phyloP scores from a whole-genome alignment of 495 filamentous ascomycete species.

The Hypoxylon trugodes region DNA sequence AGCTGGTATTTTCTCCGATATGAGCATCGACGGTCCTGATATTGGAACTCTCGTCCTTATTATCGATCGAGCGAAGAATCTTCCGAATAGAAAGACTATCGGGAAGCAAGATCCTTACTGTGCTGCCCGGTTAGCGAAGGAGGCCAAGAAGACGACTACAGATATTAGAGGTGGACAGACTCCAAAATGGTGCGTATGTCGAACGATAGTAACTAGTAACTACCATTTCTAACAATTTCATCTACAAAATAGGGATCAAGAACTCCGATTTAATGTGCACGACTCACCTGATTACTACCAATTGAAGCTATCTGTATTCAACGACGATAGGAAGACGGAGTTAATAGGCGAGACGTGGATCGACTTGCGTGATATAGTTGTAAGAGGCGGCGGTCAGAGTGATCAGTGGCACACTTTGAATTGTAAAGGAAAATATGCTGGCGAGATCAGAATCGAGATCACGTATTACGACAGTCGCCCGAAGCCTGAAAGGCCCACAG shows the following conservation, averaged over 20 bases:
- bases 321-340: slow-evolving; percentile 96
- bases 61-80: slow-evolving; percentile 92
- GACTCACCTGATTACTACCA: slow-evolving; percentile 95
- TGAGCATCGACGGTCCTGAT: slow-evolving; percentile 91
- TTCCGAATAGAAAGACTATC: slow-evolving; percentile 95
- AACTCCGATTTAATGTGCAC: slow-evolving; percentile 94
- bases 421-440: slow-evolving; percentile 92
- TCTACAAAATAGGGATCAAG: slow-evolving; percentile 79
- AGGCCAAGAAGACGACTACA: slow-evolving; percentile 96
- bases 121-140: slow-evolving; percentile 91
- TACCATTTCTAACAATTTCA: slow-evolving; percentile 14
- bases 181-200: slow-evolving; percentile 80
- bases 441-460: slow-evolving; percentile 92
- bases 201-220: slow-evolving; percentile 8
- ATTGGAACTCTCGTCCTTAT: slow-evolving; percentile 94
- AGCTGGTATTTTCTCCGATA: slow-evolving; percentile 94
- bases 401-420: slow-evolving; percentile 90
- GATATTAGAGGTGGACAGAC: slow-evolving; percentile 96
- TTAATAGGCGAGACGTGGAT: slow-evolving; percentile 94
- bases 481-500: slow-evolving; percentile 71
- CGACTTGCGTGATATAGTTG: slow-evolving; percentile 79
- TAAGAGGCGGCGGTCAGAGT: slow-evolving; percentile 86
- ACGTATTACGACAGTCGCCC: slow-evolving; percentile 94
- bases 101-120: slow-evolving; percentile 99
- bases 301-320: slow-evolving; percentile 94